phyloP scores from a whole-genome alignment of 192 early-diverging fungal species.

The Dissophora globulifera region DNA sequence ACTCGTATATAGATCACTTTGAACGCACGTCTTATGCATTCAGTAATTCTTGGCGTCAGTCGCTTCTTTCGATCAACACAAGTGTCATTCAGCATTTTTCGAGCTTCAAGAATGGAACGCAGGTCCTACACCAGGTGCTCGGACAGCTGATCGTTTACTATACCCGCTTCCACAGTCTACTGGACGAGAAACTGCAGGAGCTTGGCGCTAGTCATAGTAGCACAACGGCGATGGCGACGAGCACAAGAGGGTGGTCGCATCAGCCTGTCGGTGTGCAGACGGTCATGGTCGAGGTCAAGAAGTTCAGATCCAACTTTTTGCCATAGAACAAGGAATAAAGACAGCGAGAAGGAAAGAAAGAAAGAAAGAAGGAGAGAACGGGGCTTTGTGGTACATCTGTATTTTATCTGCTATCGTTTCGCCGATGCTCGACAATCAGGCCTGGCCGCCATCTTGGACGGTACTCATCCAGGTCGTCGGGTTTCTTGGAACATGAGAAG shows the following conservation, averaged over 20 bases:
- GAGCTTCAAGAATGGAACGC: conserved; percentile 94
- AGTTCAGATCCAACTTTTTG: conserved; percentile 79
- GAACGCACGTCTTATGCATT: conserved; percentile 79
- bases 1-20: conserved; percentile 61
- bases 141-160: conserved; percentile 94
- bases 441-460: conserved; percentile 12
- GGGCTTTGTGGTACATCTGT: too few species aligned
- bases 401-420: conserved; percentile 13
- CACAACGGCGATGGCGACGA: conserved; percentile 10
- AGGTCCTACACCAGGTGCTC: conserved; percentile 89
- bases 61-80: conserved; percentile 81
- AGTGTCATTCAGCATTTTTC: conserved; percentile 92
- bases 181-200: conserved; percentile 78
- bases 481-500: conserved; percentile 10
- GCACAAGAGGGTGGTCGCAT: conserved; percentile 45
- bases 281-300: conserved; percentile 97
- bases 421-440: conserved; percentile 7
- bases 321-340: not conserved
- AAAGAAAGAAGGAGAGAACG: too few species aligned
- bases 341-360: not conserved
- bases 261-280: conserved; percentile 91
- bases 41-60: conserved; percentile 81
- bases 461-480: not conserved
- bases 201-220: conserved; percentile 13
- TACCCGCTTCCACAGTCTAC: conserved; percentile 83